A percentile compares a stretch with the other conserved stretches of the same genome.
phyloP scores from a whole-genome alignment of 352 stramenopile genomes.

The Peronospora belbahrii region DNA sequence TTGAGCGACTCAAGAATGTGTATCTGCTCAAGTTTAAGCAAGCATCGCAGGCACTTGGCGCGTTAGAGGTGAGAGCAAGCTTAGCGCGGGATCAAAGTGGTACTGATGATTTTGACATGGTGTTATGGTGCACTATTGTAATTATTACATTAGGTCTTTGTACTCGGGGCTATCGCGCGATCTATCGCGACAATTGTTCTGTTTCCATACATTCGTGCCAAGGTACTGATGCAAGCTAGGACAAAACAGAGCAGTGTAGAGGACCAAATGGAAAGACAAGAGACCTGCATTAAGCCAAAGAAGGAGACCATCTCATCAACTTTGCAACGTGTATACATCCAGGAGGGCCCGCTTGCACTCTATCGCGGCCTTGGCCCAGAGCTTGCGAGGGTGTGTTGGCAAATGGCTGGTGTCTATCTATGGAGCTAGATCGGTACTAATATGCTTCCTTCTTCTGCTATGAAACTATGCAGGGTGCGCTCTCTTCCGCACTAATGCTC shows the following conservation, averaged over 20 bases:
- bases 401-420: background rate
- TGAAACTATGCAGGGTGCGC: conserved; percentile 67
- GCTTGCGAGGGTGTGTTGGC: conserved; percentile 73
- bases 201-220: conserved; percentile 95
- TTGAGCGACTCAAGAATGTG: conserved; percentile 84
- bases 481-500: conserved; percentile 94
- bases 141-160: conserved; percentile 79
- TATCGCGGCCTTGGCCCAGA: conserved; percentile 93
- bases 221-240: conserved; percentile 91
- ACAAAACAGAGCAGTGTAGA: conserved; percentile 34
- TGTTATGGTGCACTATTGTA: conserved; percentile 1
- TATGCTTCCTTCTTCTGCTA: conserved; percentile 1
- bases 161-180: conserved; percentile 90
- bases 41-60: conserved; percentile 44
- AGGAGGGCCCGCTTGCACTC: conserved; percentile 83
- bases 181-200: conserved; percentile 93
- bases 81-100: background rate
- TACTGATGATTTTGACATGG: background rate
- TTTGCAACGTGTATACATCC: conserved; percentile 64
- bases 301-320: conserved; percentile 76
- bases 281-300: conserved; percentile 24
- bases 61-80: conserved; percentile 44
- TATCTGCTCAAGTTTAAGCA: conserved; percentile 63
- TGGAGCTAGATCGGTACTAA: background rate
- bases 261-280: conserved; percentile 9